These are phyloP conservation scores for apple (Malus domestica) DNA, from an alignment of 306 rosid species.

Conservation along the genomic window ASM211411v1 NC_041797.1:2771501-2772000, in stretches of 20 bases:
- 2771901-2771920: slow-evolving; percentile 7
- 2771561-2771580: slow-evolving; percentile 37
- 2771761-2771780: not conserved
- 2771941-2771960: not conserved
- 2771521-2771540: slow-evolving; percentile 18
- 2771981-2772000: accelerated
- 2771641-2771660: not conserved
- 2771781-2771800: not conserved
- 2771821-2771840: slow-evolving; percentile 10
- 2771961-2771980: too few relatives aligned
- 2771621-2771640: slow-evolving; percentile 16
- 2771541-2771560: slow-evolving; percentile 16
- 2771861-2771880: not conserved
- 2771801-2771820: not conserved
- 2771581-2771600: slow-evolving; percentile 30
- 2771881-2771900: not conserved
- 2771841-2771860: not conserved
- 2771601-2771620: slow-evolving; percentile 29
- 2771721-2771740: not conserved
- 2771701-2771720: not conserved
- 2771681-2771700: not conserved
- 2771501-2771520: not conserved
- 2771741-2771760: not conserved
- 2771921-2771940: not conserved
- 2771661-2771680: not conserved